phyloP scores from a whole-genome alignment of 2,329 filamentous ascomycete genomes.

The Fusarium incarnatum region DNA sequence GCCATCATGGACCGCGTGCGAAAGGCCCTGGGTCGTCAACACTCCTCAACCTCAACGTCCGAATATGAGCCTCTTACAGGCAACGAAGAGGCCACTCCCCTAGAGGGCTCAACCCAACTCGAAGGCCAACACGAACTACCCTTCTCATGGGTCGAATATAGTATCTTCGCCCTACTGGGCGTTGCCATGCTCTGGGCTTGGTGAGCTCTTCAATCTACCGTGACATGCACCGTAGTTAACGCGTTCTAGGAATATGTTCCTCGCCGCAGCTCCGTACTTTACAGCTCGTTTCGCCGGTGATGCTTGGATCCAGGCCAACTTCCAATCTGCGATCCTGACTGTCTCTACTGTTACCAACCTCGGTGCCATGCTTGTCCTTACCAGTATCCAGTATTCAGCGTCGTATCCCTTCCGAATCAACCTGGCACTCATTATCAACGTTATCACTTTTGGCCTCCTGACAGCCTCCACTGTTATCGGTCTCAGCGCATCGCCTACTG shows the following conservation, averaged over 20 bases:
- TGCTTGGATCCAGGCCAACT: conserved; percentile 80
- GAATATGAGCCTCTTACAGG: conserved; percentile 52
- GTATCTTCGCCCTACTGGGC: conserved; percentile 85
- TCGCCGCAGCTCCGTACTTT: conserved; percentile 95
- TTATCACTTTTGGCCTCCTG: conserved; percentile 79
- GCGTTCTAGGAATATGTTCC: conserved; percentile 89
- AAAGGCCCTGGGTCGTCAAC: conserved; percentile 39
- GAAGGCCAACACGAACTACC: conserved; percentile 56
- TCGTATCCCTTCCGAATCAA: conserved; percentile 91
- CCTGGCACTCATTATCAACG: conserved; percentile 79
- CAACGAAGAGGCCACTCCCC: conserved; percentile 44
- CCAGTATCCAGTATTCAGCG: conserved; percentile 82
- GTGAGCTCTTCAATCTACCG: conserved; percentile 62
- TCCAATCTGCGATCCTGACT: conserved; percentile 89
- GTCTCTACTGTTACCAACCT: conserved; percentile 89
- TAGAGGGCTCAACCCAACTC: conserved; percentile 44
- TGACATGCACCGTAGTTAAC: conserved; percentile 11
- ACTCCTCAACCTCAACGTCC: conserved; percentile 39
- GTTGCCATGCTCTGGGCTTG: conserved; percentile 98
- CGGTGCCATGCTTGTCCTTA: conserved; percentile 77
- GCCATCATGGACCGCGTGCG: conserved; percentile 47
- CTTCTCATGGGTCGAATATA: conserved; percentile 90
- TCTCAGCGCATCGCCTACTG: conserved; percentile 67
- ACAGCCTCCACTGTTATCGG: conserved; percentile 82
- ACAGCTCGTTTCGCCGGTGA: conserved; percentile 80